Conservation (phyloP, 2,329 filamentous ascomycete genomes). For the Tolypocladium pustulatum region DNA sequence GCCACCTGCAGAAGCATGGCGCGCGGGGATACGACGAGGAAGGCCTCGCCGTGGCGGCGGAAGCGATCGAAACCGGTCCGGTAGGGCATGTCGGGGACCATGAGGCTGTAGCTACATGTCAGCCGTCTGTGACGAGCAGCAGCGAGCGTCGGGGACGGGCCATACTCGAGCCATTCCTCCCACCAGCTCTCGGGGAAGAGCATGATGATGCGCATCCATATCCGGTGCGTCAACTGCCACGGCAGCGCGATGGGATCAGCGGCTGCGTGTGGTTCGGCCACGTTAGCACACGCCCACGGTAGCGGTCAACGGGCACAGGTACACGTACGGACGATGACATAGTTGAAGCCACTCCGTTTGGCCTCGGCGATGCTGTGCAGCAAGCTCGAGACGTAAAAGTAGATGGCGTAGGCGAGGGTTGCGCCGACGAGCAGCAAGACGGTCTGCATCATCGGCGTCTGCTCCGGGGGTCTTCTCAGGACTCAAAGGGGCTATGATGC, state of each 20-base stretch:
- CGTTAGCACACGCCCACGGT: neutral
- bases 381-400: constrained; percentile 22
- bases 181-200: constrained; percentile 43
- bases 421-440: constrained; percentile 22
- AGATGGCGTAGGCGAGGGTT: constrained; percentile 21
- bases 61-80: constrained; percentile 46
- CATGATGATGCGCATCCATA: constrained; percentile 47
- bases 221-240: constrained; percentile 43
- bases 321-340: constrained; percentile 43
- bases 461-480: neutral
- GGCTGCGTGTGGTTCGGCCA: constrained; percentile 23
- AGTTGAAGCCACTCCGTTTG: constrained; percentile 39
- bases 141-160: neutral
- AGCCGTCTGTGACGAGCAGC: neutral
- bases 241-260: constrained; percentile 36
- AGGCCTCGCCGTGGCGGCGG: constrained; percentile 48
- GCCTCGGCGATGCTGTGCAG: constrained; percentile 36
- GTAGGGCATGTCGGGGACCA: constrained; percentile 52
- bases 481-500: neutral
- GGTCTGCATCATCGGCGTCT: constrained; percentile 16
- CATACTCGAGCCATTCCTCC: constrained; percentile 51
- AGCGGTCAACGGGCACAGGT: neutral
- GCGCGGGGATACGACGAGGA: constrained; percentile 52
- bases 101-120: constrained; percentile 25
- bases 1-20: constrained; percentile 43